Base-by-base conservation (phyloP, 1,284 basidiomycete genomes). In the Malassezia nana region DNA sequence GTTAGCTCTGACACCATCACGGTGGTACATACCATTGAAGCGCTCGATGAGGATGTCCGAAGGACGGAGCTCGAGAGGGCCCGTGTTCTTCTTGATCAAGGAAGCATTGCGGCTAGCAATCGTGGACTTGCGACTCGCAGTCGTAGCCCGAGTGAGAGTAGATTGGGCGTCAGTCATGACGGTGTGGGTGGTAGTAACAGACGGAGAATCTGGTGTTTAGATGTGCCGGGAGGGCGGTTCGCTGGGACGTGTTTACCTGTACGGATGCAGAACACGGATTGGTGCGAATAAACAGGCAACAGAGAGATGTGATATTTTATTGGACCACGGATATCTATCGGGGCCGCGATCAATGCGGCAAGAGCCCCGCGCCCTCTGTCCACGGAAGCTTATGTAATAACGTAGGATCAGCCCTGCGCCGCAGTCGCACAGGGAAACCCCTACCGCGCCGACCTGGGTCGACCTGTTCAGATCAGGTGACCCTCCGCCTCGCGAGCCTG, bases 1-100 rank as follows among this genome's bases (percentile, higher is more conserved):
- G 50, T 56, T 39, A 42, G 54, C 6, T 9, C 40, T 20, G 24
- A 13, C 29, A 39, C 31, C 15, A 22, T 31, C 47, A 10, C 9
- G 9, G 8, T 1, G 1, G 12, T 18, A 67, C 70, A 52, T 60
- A 73, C 70, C 70, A 46, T 62, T 72, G 67, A 74, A 74, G 53
- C 92, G 84, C 76, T 96, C 92, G 68, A 96, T 95, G 75, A 98
- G 86, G 67, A 96, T 84, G 77, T 96, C 92, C 13, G 88, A 90
- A 1, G 92, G 92, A 57, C 84, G 83, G 57, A 96, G 81, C 78
- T 96, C 92, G 73, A 89, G 83, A 0, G 74, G 69, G 44, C 74
- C 76, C 8, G 75, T 76, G 62, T 72, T 72, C 66, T 76, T 76
- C 68, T 76, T 75, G 66, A 76, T 76, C 52, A 77, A 64, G 47